Percentiles rank a stretch among this genome's conserved stretches.
phyloP scores from a whole-genome alignment of 108 stramenopile species.

The Nitzschia sp. region DNA sequence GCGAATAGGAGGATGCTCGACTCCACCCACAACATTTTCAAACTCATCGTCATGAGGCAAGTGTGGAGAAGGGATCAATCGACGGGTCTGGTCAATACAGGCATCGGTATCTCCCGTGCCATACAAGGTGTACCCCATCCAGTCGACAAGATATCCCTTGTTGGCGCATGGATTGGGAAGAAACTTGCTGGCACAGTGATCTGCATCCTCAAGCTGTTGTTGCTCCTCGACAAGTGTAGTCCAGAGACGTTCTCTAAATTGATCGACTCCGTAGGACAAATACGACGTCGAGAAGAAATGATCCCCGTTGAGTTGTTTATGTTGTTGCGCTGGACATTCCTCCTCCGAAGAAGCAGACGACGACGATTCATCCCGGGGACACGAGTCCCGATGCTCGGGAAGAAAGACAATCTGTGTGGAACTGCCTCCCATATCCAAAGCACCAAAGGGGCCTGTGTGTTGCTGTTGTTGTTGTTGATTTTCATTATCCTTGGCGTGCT shows the following conservation, averaged over 20 bases:
- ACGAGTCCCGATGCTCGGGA: slow-evolving; percentile 15
- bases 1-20: slow-evolving; percentile 77
- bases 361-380: background rate
- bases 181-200: slow-evolving; percentile 37
- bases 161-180: slow-evolving; percentile 79
- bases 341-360: slow-evolving; percentile 9
- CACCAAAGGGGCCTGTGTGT: slow-evolving; percentile 59
- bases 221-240: slow-evolving; percentile 65
- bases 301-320: slow-evolving; percentile 56
- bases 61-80: slow-evolving; percentile 76
- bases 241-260: slow-evolving; percentile 83
- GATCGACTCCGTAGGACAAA: slow-evolving; percentile 85
- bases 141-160: slow-evolving; percentile 62
- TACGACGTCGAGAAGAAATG: slow-evolving; percentile 86
- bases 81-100: slow-evolving; percentile 72
- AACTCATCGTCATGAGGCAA: slow-evolving; percentile 51
- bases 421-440: slow-evolving; percentile 87
- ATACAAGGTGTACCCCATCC: slow-evolving; percentile 49
- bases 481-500: slow-evolving; percentile 26
- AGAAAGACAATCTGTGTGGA: slow-evolving; percentile 84
- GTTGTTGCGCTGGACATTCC: slow-evolving; percentile 4
- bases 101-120: slow-evolving; percentile 74
- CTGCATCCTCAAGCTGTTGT: slow-evolving; percentile 3
- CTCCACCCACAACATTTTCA: slow-evolving; percentile 63
- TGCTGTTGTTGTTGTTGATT: slow-evolving; percentile 25